Evolutionary conservation across 805 yeast genomes (phyloP).

Genomic region (Ogataea thermomethanolica): DNA sequence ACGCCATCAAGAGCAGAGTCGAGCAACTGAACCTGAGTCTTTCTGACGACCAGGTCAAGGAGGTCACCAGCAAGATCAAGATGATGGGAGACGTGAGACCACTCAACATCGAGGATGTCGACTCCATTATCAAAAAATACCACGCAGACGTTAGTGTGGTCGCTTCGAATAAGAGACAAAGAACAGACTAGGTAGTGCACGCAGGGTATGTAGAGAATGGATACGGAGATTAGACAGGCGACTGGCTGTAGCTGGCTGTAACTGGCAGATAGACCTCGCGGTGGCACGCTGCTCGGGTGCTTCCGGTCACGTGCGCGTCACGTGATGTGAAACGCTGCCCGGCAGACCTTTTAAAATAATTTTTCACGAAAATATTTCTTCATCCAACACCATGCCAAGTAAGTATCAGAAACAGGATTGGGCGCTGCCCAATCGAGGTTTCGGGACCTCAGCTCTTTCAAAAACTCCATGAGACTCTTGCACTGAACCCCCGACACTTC

Average conservation of each 20-base stretch:
- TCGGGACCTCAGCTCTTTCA: slow-evolving; percentile 22
- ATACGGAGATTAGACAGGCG: background rate
- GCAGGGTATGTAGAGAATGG: background rate
- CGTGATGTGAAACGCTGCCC: slow-evolving; percentile 5
- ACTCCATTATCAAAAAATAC: slow-evolving; percentile 90
- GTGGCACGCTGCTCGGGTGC: background rate
- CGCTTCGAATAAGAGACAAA: slow-evolving; percentile 3
- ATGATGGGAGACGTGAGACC: slow-evolving; percentile 93
- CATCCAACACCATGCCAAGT: slow-evolving; percentile 29
- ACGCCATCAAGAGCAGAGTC: slow-evolving; percentile 96
- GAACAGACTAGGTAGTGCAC: slow-evolving; percentile 3
- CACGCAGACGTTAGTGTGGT: slow-evolving; percentile 58
- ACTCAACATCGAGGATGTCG: slow-evolving; percentile 94
- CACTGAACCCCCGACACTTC: slow-evolving; percentile 90
- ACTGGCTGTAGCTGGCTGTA: no score
- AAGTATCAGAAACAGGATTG: slow-evolving; percentile 18
- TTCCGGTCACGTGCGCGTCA: slow-evolving; percentile 3
- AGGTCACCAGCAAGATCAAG: slow-evolving; percentile 90
- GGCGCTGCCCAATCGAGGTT: slow-evolving; percentile 18
- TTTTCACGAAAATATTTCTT: slow-evolving; percentile 10
- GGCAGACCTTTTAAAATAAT: slow-evolving; percentile 3
- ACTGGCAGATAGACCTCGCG: no score
- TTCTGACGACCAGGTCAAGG: slow-evolving; percentile 92
- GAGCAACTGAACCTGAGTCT: slow-evolving; percentile 90
- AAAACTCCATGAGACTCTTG: slow-evolving; percentile 30